Base-by-base conservation (phyloP, 805 yeast species). In the Monosporozyma unispora region DNA sequence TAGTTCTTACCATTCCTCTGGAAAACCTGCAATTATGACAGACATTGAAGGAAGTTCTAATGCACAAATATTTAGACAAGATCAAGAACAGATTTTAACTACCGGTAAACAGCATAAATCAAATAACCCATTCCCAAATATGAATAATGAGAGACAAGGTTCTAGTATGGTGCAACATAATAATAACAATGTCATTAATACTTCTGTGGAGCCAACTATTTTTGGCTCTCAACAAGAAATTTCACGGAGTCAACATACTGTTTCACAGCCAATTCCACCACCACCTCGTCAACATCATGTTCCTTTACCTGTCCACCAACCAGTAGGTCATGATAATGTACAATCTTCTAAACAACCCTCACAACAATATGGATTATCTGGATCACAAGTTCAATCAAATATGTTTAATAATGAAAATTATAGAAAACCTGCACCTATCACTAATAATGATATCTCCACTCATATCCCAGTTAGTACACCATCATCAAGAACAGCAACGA, bases 91-190 rank as follows among this genome's bases (percentile, higher is more conserved):
- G 12, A 16, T 19, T n/a, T 10, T 18, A 18, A 42, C 8, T 9
- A 21, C 12, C 11, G 44, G 46, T 10, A 63, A 57, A 52, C 63
- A 57, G 39, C 66, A 66, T 52, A 61, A 63, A 50, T 57, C 65
- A 5, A 63, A 57, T 47, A 66, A 66, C 49, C 70, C 70, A 21
- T 66, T 66, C 44, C 70, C 69, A 10, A 59, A 52, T 44, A 58
- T 59, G 49, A 35, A 35, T 35, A 35, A 35, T 35, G 39, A 35
- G 18, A 33, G 38, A 16, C 38, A 33, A 33, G 16, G 16, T 12
- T n/a, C 16, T 7, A 31, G 14, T 31, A 31, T 31, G 6, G 25
- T 25, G 14, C 29, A 40, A 19, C 25, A 12, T 27, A 43, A 41
- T n/a, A 41, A 31, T 23, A 31, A 27, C 14, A 44, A 14, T 33